A percentile compares a stretch with the other conserved stretches of the same genome.
Evolutionary conservation across 352 stramenopile species (phyloP).

Genomic region (Phytophthora parvispora): DNA sequence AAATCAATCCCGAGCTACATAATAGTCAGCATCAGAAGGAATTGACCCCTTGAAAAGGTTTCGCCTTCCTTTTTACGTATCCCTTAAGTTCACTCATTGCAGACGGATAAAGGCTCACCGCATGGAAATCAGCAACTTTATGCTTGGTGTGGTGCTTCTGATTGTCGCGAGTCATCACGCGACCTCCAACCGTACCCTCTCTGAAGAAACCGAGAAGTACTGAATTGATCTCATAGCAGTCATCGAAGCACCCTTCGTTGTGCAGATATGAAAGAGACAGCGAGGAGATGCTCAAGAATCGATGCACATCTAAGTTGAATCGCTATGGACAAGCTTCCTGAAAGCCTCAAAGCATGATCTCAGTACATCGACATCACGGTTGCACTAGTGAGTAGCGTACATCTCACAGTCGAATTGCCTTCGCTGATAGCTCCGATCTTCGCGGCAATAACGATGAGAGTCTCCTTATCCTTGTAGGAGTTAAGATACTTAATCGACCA

Average conservation of each 20-base stretch:
- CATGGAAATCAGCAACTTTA: constrained; percentile 8
- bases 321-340: not conserved
- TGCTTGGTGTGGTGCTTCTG: constrained; percentile 6
- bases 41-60: constrained; percentile 3
- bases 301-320: constrained; percentile 4
- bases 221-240: constrained; percentile 12
- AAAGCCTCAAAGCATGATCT: constrained; percentile 6
- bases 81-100: constrained; percentile 2
- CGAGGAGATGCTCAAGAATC: not conserved
- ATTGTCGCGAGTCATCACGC: constrained; percentile 14
- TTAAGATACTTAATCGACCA: constrained; percentile 6
- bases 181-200: constrained; percentile 1
- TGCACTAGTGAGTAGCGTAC: constrained; percentile 17
- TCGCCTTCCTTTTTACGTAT: not conserved
- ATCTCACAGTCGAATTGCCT: constrained; percentile 2
- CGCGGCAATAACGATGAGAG: not conserved
- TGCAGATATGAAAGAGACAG: constrained; percentile 6
- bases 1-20: constrained; percentile 1
- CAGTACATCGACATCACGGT: constrained; percentile 12
- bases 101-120: constrained; percentile 10
- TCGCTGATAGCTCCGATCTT: not conserved
- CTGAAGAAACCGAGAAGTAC: constrained; percentile 3
- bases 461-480: constrained; percentile 4
- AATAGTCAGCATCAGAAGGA: constrained; percentile 9
- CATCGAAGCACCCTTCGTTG: constrained; percentile 13